Conservation (phyloP, 2,329 filamentous ascomycete species). For the Penicillium verrucosum region DNA sequence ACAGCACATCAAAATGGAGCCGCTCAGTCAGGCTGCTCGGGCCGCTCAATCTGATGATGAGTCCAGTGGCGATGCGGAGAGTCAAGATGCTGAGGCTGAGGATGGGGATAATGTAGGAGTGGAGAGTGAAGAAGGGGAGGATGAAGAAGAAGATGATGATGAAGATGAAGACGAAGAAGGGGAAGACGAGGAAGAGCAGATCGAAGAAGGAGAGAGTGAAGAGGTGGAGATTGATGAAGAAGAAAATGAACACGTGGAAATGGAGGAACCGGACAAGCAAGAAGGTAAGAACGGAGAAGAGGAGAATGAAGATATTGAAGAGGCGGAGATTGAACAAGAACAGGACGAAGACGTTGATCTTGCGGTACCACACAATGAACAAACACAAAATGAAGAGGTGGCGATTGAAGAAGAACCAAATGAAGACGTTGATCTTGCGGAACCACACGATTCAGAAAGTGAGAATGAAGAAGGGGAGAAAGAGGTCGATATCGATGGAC, state of each 20-base stretch:
- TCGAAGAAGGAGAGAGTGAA: background rate
- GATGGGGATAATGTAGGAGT: constrained; percentile 18
- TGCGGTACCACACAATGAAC: background rate
- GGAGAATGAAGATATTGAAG: background rate
- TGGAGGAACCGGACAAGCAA: background rate
- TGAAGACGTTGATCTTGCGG: no score
- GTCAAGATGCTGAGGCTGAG: constrained; percentile 1
- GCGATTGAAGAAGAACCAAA: background rate
- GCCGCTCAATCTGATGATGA: background rate
- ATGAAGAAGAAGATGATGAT: constrained; percentile 1
- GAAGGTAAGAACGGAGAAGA: no score
- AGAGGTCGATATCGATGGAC: background rate
- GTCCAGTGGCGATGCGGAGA: constrained; percentile 1
- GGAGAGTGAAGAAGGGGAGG: constrained; percentile 4
- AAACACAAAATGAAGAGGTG: no score
- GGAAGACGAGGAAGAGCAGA: background rate
- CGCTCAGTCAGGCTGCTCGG: constrained; percentile 1
- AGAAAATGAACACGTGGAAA: background rate
- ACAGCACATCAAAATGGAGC: constrained; percentile 11
- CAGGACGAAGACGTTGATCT: background rate
- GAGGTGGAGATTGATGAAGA: background rate
- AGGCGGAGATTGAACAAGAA: background rate
- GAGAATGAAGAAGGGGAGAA: background rate
- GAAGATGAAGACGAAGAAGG: constrained; percentile 1
- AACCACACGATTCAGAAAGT: no score